Conservation (phyloP, 176 grass and related monocot species). For the Avena atlantica region DNA sequence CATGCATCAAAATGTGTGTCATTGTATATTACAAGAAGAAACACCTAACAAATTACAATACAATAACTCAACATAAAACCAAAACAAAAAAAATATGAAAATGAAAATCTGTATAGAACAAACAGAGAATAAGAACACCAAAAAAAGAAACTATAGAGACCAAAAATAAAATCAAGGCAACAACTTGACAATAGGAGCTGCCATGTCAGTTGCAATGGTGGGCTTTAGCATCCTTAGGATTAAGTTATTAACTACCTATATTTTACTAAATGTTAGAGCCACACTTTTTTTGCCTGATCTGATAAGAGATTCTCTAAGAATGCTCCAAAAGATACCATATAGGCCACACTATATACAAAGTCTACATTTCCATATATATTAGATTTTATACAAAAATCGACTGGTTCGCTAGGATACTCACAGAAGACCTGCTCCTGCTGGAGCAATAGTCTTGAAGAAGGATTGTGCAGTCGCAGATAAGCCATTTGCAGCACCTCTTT, state of each 20-base stretch:
- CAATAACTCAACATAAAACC: not conserved
- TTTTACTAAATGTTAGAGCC: not conserved
- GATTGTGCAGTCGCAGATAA: conserved; percentile 14
- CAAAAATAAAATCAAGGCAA: not conserved
- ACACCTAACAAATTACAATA: not conserved
- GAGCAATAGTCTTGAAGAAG: conserved; percentile 16
- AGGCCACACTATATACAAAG: not conserved
- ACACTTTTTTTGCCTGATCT: not conserved
- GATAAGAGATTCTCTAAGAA: not conserved
- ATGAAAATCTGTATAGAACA: not conserved
- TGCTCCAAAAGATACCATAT: not conserved
- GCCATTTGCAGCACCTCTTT: conserved; percentile 35
- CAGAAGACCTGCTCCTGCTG: conserved; percentile 12
- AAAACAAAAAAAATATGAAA: not conserved
- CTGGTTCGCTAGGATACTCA: not conserved
- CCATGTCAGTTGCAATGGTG: not conserved
- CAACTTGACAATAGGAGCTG: not conserved
- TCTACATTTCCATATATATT: not conserved
- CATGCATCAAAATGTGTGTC: not conserved
- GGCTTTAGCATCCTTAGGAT: not conserved
- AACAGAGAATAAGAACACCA: not conserved
- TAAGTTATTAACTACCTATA: not conserved
- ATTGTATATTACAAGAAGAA: not conserved
- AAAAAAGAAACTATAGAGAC: not conserved
- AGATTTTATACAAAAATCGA: not conserved